Evolutionary conservation across 2,329 filamentous ascomycete species (phyloP), one percentile per base, ranked within the genome.

Genomic region (Fusarium tupiense): DNA sequence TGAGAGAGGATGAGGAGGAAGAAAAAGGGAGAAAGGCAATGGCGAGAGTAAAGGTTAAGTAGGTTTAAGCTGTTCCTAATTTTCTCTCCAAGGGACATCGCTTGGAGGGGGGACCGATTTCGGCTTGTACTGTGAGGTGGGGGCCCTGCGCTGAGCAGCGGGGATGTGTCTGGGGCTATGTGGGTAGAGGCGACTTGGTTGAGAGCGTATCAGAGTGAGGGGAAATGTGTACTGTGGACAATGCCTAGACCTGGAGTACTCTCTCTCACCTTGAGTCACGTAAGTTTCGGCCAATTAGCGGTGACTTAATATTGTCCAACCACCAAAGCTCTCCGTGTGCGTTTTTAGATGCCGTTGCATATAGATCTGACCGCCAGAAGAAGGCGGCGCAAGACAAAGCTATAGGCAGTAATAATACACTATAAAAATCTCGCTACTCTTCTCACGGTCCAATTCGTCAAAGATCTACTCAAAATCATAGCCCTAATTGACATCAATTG

Each of bases 1-100:
- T 80, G 76, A 77, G 71, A 76, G 78, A 76, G 75, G 74, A 80
- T 80, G 73, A 75, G 64, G 73, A 76, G 67, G 58, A 38, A 67
- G 63, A 37, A 64, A 64, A 69, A 60, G 29, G n/a, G 31, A 29
- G 37, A 69, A 66, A 71, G 73, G 50, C 43, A 64, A 69, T 46
- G 67, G 67, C 65, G 67, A 71, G 76, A 79, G 76, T 72, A 78
- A 77, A 75, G 69, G 64, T 73, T 75, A 76, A 75, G 75, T 74
- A 70, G 52, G 40, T 69, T 69, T 46, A 40, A 64, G 44, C 58
- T 69, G 58, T 68, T 58, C 66, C 74, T 76, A 74, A 77, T 67
- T 76, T 77, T 77, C 76, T 61, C 54, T 59, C 69, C 26, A 54
- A 61, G 57, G 64, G 22, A 62, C 56, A 33, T 64, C 61, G 53